Percentiles rank a stretch among this genome's conserved stretches.
Evolutionary conservation across 2,329 filamentous ascomycete genomes (phyloP).

Genomic region (Fusarium heterosporum): DNA sequence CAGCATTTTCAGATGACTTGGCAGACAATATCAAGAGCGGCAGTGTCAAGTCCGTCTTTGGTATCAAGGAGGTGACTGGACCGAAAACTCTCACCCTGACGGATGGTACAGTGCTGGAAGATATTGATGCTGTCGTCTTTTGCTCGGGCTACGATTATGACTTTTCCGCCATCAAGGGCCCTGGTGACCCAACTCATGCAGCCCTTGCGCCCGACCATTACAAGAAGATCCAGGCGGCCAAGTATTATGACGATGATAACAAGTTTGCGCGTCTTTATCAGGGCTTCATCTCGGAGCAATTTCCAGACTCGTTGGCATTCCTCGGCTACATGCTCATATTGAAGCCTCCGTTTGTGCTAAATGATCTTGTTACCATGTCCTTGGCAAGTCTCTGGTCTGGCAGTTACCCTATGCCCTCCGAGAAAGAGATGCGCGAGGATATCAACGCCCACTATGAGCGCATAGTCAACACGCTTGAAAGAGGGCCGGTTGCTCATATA

Average conservation of each 20-base stretch:
- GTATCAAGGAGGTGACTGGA: slow-evolving; percentile 47
- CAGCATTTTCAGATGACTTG: slow-evolving; percentile 48
- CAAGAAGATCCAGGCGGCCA: slow-evolving; percentile 38
- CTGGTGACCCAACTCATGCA: slow-evolving; percentile 46
- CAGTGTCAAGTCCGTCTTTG: slow-evolving; percentile 44
- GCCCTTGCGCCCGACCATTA: slow-evolving; percentile 45
- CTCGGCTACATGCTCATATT: slow-evolving; percentile 45
- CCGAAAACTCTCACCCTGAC: slow-evolving; percentile 47
- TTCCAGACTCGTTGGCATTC: slow-evolving; percentile 50
- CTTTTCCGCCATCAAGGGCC: slow-evolving; percentile 47
- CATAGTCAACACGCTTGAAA: slow-evolving; percentile 36
- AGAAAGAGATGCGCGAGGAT: slow-evolving; percentile 43
- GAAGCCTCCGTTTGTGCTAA: slow-evolving; percentile 46
- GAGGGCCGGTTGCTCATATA: slow-evolving; percentile 43
- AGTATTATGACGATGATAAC: slow-evolving; percentile 36
- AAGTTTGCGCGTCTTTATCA: slow-evolving; percentile 49
- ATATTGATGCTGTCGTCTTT: slow-evolving; percentile 51
- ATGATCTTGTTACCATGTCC: slow-evolving; percentile 50
- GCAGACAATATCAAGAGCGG: slow-evolving; percentile 46
- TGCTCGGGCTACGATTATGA: slow-evolving; percentile 51
- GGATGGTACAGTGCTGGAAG: slow-evolving; percentile 48
- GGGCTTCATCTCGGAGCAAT: slow-evolving; percentile 50
- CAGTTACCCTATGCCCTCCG: slow-evolving; percentile 33
- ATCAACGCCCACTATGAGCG: slow-evolving; percentile 48
- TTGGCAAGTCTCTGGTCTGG: slow-evolving; percentile 48